These are phyloP conservation scores for Fraxinus nigra DNA, from an alignment of 305 asterid genomes.

Conservation along the genomic window DNA sequence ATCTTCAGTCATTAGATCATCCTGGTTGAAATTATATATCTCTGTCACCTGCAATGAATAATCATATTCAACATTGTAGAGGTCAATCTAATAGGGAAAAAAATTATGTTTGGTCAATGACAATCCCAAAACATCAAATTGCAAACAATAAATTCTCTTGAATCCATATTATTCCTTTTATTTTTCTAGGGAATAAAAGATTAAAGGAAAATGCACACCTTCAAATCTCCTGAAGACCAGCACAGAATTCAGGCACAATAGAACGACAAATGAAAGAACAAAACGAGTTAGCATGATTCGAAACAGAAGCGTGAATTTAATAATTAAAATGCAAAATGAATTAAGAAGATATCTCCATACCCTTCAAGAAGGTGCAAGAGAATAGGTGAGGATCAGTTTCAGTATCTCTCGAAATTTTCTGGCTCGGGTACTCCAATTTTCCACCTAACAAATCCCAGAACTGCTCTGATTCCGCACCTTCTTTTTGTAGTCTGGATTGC, in stretches of 20 bases:
- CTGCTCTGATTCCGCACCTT: constrained; percentile 79
- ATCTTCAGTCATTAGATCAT: constrained; percentile 91
- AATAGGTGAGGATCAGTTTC: constrained; percentile 75
- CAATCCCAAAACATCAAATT: constrained; percentile 16
- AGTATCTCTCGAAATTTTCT: constrained; percentile 55
- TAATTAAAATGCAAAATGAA: constrained; percentile 6
- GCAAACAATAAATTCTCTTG: not conserved
- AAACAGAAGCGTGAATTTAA: not conserved
- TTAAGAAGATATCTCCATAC: constrained; percentile 33
- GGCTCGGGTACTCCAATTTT: constrained; percentile 71
- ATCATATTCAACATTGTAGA: constrained; percentile 16
- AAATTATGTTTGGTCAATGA: not conserved
- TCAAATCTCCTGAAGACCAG: constrained; percentile 61
- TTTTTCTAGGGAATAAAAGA: constrained; percentile 13
- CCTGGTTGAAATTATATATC: constrained; percentile 77
- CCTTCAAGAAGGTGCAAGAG: constrained; percentile 56
- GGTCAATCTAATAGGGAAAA: not conserved
- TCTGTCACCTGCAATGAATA: constrained; percentile 65
- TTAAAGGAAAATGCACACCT: constrained; percentile 42
- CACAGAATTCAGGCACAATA: constrained; percentile 23
- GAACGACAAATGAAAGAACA: constrained; percentile 15
- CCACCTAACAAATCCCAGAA: constrained; percentile 83
- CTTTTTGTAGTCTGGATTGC: constrained; percentile 73
- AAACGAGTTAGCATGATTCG: constrained; percentile 21
- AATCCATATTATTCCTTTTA: constrained; percentile 14